These are phyloP conservation scores for Aspergillus ibericus DNA, from an alignment of 2,329 filamentous ascomycete genomes.

Conservation along the genomic window DNA sequence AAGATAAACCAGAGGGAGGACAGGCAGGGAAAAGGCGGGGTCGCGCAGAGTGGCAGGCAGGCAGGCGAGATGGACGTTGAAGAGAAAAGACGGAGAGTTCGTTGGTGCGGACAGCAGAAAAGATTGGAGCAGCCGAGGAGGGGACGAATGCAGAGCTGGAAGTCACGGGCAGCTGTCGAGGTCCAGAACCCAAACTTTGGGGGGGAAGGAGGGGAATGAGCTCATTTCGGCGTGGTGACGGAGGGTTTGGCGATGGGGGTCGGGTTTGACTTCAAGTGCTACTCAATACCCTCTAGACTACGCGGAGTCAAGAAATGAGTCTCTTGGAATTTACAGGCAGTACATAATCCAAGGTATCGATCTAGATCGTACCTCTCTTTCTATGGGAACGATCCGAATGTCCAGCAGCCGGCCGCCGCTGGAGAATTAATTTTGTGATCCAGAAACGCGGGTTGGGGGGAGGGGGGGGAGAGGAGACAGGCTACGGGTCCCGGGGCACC, in stretches of 20 bases:
- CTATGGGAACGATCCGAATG: too few relatives aligned
- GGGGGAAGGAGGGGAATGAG: constrained; percentile 11
- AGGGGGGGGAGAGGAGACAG: background rate
- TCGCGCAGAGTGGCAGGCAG: constrained; percentile 5
- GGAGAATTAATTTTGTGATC: background rate
- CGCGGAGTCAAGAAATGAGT: too few relatives aligned
- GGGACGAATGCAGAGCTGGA: constrained; percentile 1
- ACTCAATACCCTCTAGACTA: too few relatives aligned
- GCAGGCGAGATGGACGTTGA: background rate
- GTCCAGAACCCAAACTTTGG: constrained; percentile 2
- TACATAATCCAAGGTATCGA: too few relatives aligned
- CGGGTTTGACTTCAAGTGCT: too few relatives aligned
- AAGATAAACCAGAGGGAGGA: background rate
- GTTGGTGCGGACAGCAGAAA: constrained; percentile 1
- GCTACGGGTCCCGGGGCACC: background rate
- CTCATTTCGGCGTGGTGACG: constrained; percentile 6
- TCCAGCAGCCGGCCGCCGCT: too few relatives aligned
- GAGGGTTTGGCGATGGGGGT: too few relatives aligned
- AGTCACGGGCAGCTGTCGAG: constrained; percentile 14
- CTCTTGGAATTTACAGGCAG: too few relatives aligned
- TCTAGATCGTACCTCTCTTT: too few relatives aligned
- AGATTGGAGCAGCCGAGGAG: background rate
- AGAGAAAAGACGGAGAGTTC: background rate
- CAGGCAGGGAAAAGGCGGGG: constrained; percentile 1
- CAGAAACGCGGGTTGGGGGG: background rate